Evolutionary conservation across 805 yeast genomes (phyloP).

Genomic region (Starmerella davenportii): DNA sequence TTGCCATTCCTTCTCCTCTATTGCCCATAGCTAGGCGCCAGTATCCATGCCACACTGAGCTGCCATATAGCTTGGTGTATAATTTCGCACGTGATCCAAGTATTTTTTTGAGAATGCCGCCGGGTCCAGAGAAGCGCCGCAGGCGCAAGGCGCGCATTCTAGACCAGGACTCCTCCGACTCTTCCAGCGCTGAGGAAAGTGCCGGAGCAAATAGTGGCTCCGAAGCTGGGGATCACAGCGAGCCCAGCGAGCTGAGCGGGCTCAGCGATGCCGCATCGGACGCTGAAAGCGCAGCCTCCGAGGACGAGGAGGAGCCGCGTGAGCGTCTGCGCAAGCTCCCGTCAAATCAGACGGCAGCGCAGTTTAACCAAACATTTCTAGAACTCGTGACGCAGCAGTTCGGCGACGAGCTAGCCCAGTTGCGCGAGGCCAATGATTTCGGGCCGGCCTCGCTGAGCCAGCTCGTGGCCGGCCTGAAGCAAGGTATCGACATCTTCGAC

Average conservation of each 20-base stretch:
- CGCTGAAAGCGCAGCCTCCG: conserved; percentile 3
- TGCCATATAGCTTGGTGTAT: too few species aligned
- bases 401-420: conserved; percentile 27
- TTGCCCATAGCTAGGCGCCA: too few species aligned
- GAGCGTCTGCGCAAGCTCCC: conserved; percentile 14
- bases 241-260: conserved; percentile 3
- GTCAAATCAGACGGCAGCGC: conserved; percentile 2
- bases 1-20: too few species aligned
- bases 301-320: conserved; percentile 10
- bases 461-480: conserved; percentile 23
- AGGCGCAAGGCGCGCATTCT: conserved; percentile 19
- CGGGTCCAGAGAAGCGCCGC: conserved; percentile 14
- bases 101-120: too few species aligned
- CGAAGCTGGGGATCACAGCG: conserved; percentile 11
- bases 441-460: conserved; percentile 20
- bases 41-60: too few species aligned
- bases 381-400: conserved; percentile 30
- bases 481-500: conserved; percentile 25
- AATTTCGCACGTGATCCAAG: too few species aligned
- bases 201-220: conserved; percentile 1
- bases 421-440: conserved; percentile 30
- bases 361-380: conserved; percentile 27
- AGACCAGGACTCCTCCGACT: conserved; percentile 14
- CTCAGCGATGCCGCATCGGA: conserved; percentile 5
- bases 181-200: conserved; percentile 1